These are phyloP conservation scores for Aphanomyces invadans DNA, from an alignment of 352 stramenopile genomes.

Conservation along the genomic window DNA sequence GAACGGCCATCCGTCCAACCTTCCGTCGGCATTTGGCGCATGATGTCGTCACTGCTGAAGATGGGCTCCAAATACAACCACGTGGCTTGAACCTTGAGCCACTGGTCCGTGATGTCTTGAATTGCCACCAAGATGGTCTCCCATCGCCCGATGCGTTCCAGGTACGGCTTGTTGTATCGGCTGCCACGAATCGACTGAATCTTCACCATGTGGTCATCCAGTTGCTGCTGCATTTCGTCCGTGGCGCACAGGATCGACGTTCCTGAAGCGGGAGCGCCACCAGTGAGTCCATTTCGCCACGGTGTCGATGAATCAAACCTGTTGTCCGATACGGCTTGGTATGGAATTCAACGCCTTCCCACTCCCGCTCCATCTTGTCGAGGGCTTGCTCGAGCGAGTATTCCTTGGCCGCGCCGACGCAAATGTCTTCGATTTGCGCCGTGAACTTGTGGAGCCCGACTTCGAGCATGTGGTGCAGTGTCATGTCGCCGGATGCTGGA, in stretches of 20 bases:
- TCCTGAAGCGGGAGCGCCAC: background rate
- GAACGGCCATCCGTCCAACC: constrained; percentile 28
- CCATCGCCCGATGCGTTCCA: constrained; percentile 81
- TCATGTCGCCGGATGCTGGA: constrained; percentile 85
- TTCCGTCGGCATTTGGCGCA: constrained; percentile 88
- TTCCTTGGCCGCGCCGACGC: constrained; percentile 90
- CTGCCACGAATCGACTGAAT: constrained; percentile 91
- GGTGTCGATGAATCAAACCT: constrained; percentile 27
- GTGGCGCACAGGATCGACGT: constrained; percentile 84
- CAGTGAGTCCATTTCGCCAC: background rate
- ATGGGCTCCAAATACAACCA: constrained; percentile 93
- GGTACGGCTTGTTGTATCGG: constrained; percentile 90
- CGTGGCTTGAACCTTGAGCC: constrained; percentile 90
- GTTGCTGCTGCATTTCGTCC: constrained; percentile 90
- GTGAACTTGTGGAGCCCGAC: constrained; percentile 80
- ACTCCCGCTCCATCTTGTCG: constrained; percentile 92
- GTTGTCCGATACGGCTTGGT: constrained; percentile 91
- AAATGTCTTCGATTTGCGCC: constrained; percentile 87
- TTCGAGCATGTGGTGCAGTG: constrained; percentile 88
- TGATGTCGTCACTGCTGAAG: constrained; percentile 90
- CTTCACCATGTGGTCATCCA: constrained; percentile 94
- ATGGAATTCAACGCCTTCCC: constrained; percentile 86
- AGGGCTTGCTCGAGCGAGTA: constrained; percentile 90
- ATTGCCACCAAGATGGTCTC: constrained; percentile 86
- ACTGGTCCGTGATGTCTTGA: constrained; percentile 91